Base-by-base conservation (phyloP, 2,329 filamentous ascomycete species). In the Nannizzia gypsea region DNA sequence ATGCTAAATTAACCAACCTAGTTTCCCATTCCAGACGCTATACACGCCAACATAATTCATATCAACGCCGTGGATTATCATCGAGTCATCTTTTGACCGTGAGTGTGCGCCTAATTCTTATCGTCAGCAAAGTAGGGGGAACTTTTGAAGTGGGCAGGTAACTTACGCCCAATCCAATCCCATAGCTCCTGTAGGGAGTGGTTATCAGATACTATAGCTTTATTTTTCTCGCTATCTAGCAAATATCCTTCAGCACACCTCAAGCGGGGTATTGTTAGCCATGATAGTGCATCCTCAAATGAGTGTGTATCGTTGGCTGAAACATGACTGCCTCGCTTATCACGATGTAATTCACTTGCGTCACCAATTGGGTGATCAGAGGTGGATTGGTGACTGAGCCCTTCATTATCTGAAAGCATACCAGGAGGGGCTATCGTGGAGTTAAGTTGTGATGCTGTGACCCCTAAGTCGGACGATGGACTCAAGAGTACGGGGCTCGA, bases 11-110 rank as follows among this genome's bases (percentile, higher is more conserved):
- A 2, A 59, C 52, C 66, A 74, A 72, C 80, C 79, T 24, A 84
- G 69, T 50, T 80, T 78, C 64, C 81, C 80, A 56, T 76, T 79
- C 82, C 82, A 85, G 13, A 85, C 76, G 42, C 77, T 78, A 62
- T 76, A 76, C 9, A 86, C 77, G 1, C 83, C 83, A 20, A 85
- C 68, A 66, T 82, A 86, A 65, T 81, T 83, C 58, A 86, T 69
- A 66, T 86, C 83, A 15, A 84, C 70, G 1, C 75, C 75, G 55
- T 80, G 77, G 24, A 78, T 74, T 9, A 82, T 74, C 80, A 85
- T 83, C 6, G 77, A 78, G 34, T 78, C 74, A 34, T 76, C 73
- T 46, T 73, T 65, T 40, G 75, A 74, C 55, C 73, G 70, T 13
- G 63, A 64, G 26, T 70, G 71, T 34, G 76, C 72, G 56, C 71